These are phyloP conservation scores for Ceratocystiopsis minuta DNA, from an alignment of 2,329 filamentous ascomycete genomes.

Conservation along the genomic window DNA sequence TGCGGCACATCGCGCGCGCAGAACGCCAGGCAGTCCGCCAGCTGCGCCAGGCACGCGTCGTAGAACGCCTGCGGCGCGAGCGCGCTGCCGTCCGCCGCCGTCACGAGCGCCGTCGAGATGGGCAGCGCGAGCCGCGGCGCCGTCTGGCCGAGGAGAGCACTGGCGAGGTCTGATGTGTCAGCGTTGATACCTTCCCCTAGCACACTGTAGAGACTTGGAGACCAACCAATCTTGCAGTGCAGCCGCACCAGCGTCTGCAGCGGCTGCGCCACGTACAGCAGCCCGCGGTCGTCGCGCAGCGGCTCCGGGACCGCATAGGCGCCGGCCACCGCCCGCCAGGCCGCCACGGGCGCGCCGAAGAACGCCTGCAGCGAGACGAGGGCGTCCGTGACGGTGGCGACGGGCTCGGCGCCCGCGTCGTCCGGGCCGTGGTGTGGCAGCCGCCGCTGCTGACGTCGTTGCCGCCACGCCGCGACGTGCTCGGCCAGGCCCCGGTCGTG, in stretches of 20 bases:
- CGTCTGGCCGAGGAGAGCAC: neutral
- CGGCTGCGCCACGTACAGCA: neutral
- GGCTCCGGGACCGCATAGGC: no score
- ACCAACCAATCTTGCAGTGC: neutral
- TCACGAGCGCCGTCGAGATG: neutral
- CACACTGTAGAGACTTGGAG: neutral
- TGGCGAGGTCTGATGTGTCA: neutral
- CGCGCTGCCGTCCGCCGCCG: neutral
- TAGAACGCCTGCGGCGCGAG: neutral
- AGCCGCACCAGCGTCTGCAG: neutral
- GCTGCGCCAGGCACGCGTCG: neutral
- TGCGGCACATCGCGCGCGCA: neutral
- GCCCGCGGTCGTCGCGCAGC: neutral
- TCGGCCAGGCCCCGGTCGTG: neutral
- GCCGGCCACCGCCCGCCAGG: neutral
- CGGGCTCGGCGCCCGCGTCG: neutral
- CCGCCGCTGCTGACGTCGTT: no score
- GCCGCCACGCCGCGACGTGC: neutral
- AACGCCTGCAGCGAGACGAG: neutral
- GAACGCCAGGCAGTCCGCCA: neutral
- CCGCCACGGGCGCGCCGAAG: neutral
- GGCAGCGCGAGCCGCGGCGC: neutral
- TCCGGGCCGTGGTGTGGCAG: neutral
- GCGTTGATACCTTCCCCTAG: neutral
- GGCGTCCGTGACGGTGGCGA: neutral